These are phyloP conservation scores for Leishmania mexicana DNA, from an alignment of 208 protist genomes.

Conservation along the genomic window DNA sequence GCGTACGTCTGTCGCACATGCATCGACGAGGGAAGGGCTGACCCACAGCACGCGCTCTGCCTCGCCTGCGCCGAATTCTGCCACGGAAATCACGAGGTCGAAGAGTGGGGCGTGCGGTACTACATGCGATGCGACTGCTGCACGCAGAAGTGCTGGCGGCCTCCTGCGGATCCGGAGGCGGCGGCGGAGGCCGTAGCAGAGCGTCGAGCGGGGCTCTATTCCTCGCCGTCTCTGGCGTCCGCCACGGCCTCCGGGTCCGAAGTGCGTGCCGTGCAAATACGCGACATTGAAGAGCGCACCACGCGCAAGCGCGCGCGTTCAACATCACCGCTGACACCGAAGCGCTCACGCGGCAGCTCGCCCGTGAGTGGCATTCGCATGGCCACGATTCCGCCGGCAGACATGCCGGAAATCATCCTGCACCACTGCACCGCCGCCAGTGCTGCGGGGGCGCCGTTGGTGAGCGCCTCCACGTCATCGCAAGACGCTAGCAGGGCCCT, in stretches of 20 bases:
- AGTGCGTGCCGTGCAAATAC: conserved; percentile 8
- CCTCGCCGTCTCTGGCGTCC: neutral
- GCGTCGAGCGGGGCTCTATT: neutral
- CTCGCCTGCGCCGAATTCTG: conserved; percentile 85
- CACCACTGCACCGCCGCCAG: conserved; percentile 17
- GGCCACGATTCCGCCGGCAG: conserved; percentile 22
- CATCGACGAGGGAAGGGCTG: conserved; percentile 54
- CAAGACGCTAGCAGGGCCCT: neutral
- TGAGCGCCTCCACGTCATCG: neutral
- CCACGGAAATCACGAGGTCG: conserved; percentile 76
- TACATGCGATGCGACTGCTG: conserved; percentile 92
- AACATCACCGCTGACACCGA: conserved; percentile 46
- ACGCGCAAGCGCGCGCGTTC: conserved; percentile 56
- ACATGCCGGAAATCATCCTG: conserved; percentile 38
- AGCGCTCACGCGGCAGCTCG: conserved; percentile 38
- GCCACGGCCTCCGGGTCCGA: neutral
- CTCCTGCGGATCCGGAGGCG: conserved; percentile 7
- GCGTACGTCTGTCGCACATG: conserved; percentile 88
- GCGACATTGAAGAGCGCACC: conserved; percentile 26
- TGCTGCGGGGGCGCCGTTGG: neutral
- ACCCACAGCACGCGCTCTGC: conserved; percentile 69
- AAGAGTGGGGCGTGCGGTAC: conserved; percentile 85
- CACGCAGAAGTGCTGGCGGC: conserved; percentile 71
- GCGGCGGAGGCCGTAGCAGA: neutral
- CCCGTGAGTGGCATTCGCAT: conserved; percentile 43